Conservation (phyloP, 257 asterid species). For the Gentiana macrophylla region DNA sequence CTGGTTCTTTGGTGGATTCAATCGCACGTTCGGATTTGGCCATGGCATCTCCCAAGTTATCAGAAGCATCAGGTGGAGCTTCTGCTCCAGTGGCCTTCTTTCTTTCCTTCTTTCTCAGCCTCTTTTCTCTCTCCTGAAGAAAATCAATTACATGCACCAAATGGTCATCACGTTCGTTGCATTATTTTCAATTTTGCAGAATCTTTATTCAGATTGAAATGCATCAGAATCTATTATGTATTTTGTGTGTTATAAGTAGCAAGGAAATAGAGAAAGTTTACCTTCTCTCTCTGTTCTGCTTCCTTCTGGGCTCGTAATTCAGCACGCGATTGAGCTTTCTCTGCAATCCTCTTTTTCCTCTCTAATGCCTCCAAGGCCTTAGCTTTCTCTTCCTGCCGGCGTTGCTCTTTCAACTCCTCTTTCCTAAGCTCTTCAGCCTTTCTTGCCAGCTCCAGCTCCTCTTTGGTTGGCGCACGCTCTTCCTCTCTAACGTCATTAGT, state of each 20-base stretch:
- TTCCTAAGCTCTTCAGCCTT: constrained; percentile 50
- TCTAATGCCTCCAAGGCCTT: constrained; percentile 90
- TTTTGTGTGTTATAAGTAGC: no score
- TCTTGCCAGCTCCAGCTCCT: constrained; percentile 48
- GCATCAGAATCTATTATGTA: no score
- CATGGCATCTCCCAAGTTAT: constrained; percentile 27
- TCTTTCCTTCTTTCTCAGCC: constrained; percentile 75
- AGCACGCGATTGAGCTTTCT: constrained; percentile 66
- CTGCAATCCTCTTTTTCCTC: constrained; percentile 75
- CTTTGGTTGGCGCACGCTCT: constrained; percentile 32
- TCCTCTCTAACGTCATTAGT: constrained; percentile 21
- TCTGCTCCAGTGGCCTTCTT: constrained; percentile 45
- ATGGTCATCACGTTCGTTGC: background rate
- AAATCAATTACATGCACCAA: constrained; percentile 4
- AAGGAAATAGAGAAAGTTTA: constrained; percentile 10
- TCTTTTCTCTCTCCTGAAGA: constrained; percentile 83
- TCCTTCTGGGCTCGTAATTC: constrained; percentile 72
- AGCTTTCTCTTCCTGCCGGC: constrained; percentile 54
- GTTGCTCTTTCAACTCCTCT: constrained; percentile 64
- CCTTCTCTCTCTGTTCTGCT: constrained; percentile 89
- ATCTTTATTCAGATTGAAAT: no score
- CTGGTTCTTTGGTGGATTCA: constrained; percentile 36
- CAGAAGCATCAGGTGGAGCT: constrained; percentile 14
- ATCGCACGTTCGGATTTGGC: constrained; percentile 29
- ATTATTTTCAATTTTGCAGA: background rate